Evolutionary conservation across 257 asterid genomes (phyloP).

Genomic region (Solanum raphanifolium): DNA sequence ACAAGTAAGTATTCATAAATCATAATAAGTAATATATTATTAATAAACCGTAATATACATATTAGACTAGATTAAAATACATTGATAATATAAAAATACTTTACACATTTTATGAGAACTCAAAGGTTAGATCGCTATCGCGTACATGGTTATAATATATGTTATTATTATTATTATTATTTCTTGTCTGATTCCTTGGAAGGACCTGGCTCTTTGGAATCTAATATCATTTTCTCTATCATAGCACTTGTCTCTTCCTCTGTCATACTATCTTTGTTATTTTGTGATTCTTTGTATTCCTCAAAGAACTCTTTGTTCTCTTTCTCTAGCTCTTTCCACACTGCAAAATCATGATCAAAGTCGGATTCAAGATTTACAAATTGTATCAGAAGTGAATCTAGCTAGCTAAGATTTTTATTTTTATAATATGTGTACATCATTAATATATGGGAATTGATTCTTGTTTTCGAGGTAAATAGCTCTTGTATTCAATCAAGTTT

Average conservation of each 20-base stretch:
- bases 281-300: slow-evolving; percentile 21
- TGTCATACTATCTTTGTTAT: slow-evolving; percentile 19
- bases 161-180: background rate
- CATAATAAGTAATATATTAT: background rate
- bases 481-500: accelerated
- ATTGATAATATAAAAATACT: background rate
- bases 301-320: slow-evolving; percentile 38
- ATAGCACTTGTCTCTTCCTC: slow-evolving; percentile 25
- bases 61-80: background rate
- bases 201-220: background rate
- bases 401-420: no score
- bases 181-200: background rate
- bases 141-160: background rate
- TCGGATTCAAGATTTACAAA: background rate
- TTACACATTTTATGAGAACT: background rate
- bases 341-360: slow-evolving; percentile 2
- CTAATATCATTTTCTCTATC: slow-evolving; percentile 21
- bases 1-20: background rate
- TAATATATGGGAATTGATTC: background rate
- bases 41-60: no score
- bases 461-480: background rate
- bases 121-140: background rate
- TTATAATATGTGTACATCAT: background rate
- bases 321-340: slow-evolving; percentile 40
- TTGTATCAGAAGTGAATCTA: no score